Conservation (phyloP, 371 early-diverging fungal genomes). For the Lichtheimia ornata region DNA sequence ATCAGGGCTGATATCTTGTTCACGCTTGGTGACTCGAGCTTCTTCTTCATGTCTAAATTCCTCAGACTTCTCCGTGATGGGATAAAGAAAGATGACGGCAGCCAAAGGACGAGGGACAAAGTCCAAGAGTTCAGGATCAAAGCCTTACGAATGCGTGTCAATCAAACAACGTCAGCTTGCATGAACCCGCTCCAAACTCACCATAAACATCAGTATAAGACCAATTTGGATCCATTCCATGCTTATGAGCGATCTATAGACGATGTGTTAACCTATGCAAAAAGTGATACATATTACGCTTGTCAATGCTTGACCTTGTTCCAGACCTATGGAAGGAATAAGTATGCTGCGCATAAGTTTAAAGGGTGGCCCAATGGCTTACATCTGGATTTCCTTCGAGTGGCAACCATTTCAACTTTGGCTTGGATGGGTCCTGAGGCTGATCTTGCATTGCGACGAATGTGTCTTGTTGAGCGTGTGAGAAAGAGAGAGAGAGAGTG, state of each 20-base stretch:
- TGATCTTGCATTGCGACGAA: background rate
- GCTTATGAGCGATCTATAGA: constrained; percentile 52
- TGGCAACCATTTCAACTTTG: constrained; percentile 68
- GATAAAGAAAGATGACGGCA: constrained; percentile 78
- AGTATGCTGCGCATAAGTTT: constrained; percentile 8
- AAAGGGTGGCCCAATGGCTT: constrained; percentile 8
- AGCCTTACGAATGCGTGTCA: constrained; percentile 48
- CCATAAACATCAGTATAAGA: constrained; percentile 68
- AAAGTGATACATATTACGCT: background rate
- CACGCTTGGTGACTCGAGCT: constrained; percentile 37
- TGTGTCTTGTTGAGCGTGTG: background rate
- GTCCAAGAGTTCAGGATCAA: constrained; percentile 74
- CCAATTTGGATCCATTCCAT: constrained; percentile 56
- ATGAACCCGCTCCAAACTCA: constrained; percentile 11
- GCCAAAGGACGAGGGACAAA: constrained; percentile 78
- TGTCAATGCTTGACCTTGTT: constrained; percentile 49
- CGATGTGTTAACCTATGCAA: background rate
- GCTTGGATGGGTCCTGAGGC: constrained; percentile 9
- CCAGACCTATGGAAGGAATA: constrained; percentile 52
- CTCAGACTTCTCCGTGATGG: constrained; percentile 57
- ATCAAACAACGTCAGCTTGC: background rate
- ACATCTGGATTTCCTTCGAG: constrained; percentile 88
- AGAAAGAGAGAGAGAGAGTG: constrained; percentile 5
- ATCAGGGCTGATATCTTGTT: constrained; percentile 49
- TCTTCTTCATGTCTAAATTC: constrained; percentile 51